A percentile compares a stretch with the other conserved stretches of the same genome.
phyloP scores from a whole-genome alignment of 2,329 filamentous ascomycete genomes.

The Ilyonectria robusta region DNA sequence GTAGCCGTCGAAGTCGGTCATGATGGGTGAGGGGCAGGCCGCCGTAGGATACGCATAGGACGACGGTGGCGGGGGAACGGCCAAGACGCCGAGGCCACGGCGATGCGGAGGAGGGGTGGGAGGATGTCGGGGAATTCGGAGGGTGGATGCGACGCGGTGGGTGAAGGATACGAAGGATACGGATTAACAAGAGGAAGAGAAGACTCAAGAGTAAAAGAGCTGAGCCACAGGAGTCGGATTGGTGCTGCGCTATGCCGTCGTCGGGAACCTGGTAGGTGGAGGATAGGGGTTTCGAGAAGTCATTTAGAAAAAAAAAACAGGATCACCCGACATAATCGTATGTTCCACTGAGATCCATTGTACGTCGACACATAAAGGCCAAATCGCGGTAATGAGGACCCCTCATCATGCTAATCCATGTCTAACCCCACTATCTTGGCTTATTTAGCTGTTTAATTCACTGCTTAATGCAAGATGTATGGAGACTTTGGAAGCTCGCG shows the following conservation, averaged over 20 bases:
- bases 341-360: conserved; percentile 8
- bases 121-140: neutral
- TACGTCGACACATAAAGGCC: neutral
- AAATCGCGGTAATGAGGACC: conserved; percentile 6
- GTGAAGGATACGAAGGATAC: neutral
- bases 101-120: neutral
- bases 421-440: conserved; percentile 1
- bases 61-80: neutral
- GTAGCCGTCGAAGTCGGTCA: conserved; percentile 18
- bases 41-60: conserved; percentile 4
- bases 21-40: conserved; percentile 3
- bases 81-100: neutral
- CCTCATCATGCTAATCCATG: conserved; percentile 6
- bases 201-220: neutral
- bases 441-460: conserved; percentile 1
- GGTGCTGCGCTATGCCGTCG: neutral
- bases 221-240: neutral
- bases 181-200: neutral
- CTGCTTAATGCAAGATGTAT: neutral
- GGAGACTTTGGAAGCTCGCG: neutral
- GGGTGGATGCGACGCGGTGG: neutral
- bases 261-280: neutral
- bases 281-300: conserved; percentile 10
- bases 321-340: conserved; percentile 7
- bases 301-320: conserved; percentile 15